Conservation (phyloP, 2,329 filamentous ascomycete species). For the Colletotrichum eleusines region DNA sequence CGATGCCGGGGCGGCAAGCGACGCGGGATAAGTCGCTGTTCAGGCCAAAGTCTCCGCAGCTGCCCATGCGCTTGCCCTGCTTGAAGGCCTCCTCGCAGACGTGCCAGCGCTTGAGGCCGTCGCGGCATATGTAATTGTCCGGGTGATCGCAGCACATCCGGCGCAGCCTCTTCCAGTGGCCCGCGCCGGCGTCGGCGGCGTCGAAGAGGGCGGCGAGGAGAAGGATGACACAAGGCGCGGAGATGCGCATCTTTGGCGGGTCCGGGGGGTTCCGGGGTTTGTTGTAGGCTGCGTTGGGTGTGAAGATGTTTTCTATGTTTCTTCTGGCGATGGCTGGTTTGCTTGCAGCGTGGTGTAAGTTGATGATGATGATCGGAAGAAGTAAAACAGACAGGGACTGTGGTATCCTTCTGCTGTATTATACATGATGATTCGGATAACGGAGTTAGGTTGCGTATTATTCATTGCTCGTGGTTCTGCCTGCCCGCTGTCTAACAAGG, state of each 20-base stretch:
- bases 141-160: constrained; percentile 4
- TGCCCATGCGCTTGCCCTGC: background rate
- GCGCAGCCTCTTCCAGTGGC: background rate
- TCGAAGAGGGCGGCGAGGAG: background rate
- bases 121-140: background rate
- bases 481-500: background rate
- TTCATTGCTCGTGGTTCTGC: background rate
- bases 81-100: background rate
- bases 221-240: background rate
- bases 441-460: background rate
- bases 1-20: constrained; percentile 18
- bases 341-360: background rate
- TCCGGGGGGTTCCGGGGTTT: background rate
- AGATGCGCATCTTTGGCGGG: background rate
- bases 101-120: constrained; percentile 1
- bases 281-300: background rate
- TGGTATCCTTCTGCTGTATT: too few species aligned
- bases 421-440: background rate
- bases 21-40: background rate
- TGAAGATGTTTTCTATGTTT: background rate
- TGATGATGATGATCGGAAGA: too few species aligned
- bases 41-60: background rate
- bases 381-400: too few species aligned
- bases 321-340: background rate
- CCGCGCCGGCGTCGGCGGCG: background rate